Percentiles rank a stretch among this genome's conserved stretches.
These are phyloP conservation scores for Fusarium sp. DNA, from an alignment of 2,329 filamentous ascomycete species.

Conservation along the genomic window DNA sequence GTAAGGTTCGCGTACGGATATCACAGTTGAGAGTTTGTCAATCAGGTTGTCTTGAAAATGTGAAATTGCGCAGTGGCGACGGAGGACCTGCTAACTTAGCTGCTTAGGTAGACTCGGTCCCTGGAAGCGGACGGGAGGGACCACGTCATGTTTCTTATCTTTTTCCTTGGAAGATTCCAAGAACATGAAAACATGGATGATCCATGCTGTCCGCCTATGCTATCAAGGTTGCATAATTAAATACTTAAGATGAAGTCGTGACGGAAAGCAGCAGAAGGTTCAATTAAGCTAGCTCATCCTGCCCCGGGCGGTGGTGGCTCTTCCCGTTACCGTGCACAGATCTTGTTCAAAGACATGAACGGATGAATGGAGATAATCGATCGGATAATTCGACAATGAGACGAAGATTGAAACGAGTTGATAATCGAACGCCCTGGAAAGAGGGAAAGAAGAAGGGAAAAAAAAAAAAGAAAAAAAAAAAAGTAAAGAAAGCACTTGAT, in stretches of 20 bases:
- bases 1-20: not conserved
- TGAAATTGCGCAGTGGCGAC: constrained; percentile 1
- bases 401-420: not conserved
- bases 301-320: constrained; percentile 1
- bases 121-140: not conserved
- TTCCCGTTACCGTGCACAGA: not conserved
- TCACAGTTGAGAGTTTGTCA: not conserved
- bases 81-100: not conserved
- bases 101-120: not conserved
- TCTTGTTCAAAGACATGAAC: not conserved
- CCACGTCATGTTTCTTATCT: not conserved
- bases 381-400: not conserved
- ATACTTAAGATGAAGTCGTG: not conserved
- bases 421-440: not conserved
- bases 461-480: too few relatives aligned
- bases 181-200: not conserved
- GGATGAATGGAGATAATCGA: not conserved
- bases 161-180: not conserved
- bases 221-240: not conserved
- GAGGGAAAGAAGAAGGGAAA: not conserved
- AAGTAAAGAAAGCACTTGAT: too few relatives aligned
- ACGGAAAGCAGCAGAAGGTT: not conserved
- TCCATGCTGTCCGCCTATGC: not conserved
- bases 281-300: not conserved
- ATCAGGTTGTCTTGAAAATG: not conserved